Base-by-base conservation (phyloP, 495 filamentous ascomycete genomes). In the Penicilliopsis zonata region DNA sequence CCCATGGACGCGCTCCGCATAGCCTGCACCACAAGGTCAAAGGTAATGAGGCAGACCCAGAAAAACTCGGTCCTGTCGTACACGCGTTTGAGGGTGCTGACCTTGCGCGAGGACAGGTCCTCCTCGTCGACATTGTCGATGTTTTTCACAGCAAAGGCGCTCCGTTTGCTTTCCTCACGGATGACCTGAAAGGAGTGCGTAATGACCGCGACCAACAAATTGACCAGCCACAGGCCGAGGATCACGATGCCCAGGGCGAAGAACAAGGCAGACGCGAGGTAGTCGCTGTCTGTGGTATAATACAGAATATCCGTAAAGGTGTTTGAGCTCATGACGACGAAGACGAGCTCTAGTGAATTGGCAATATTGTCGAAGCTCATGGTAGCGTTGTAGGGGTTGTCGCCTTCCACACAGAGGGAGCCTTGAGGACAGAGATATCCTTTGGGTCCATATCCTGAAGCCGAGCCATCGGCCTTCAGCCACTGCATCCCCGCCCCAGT, bases 121-220 rank as follows among this genome's bases (percentile, higher is more conserved):
- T 61, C 57, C 15, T 46, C 45, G 9, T 62, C 47, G n/a, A 49
- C 35, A 4, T 28, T 40, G 31, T 67, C 65, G 31, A 81, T 65
- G 17, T 84, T 70, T 33, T 86, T 73, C 12, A 72, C 73, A 13
- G 88, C 82, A 53, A 99, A 99, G 6, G 90, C 87, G 56, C 86
- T 94, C 27, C 77, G 76, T 53, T 82, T 83, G 57, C 86, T 92
- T 52, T 99, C 90, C 56, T 99, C 90, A 39, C 90, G 74, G 42
- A 96, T 99, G 40, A 99, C 83, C 53, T 99, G 92, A 49, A 99
- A 96, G 5, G 90, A 94, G 14, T 88, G 90, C 0, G 90, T 99
- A 46, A 99, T 99, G 35, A 99, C 92, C 8, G 90, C 90, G 49
- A 99, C 90, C 16, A 99, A 65, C 60, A 99, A 72, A 55, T 94